These are phyloP conservation scores for Blastocystis sp. DNA, from an alignment of 352 stramenopile species.

Conservation along the genomic window DNA sequence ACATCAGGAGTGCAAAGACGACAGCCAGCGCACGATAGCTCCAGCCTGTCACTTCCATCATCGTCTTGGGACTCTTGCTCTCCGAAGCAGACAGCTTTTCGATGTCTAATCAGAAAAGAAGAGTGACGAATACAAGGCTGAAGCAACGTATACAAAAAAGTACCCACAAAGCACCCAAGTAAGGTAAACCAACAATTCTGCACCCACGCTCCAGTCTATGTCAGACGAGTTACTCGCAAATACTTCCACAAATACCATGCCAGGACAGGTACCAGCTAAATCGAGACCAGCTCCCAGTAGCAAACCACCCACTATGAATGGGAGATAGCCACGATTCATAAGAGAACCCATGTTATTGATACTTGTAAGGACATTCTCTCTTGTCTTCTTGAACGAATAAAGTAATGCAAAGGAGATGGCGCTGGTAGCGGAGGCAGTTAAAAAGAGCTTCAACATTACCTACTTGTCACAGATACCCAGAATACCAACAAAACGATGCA, in stretches of 20 bases:
- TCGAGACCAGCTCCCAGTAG: conserved; percentile 27
- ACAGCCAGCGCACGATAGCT: not conserved
- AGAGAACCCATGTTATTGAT: conserved; percentile 58
- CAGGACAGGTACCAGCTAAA: conserved; percentile 57
- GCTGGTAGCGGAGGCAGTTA: conserved; percentile 60
- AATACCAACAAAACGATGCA: conserved; percentile 29
- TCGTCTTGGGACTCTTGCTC: not conserved
- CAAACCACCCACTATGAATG: conserved; percentile 53
- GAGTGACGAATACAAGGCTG: not conserved
- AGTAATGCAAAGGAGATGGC: conserved; percentile 50
- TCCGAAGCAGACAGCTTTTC: not conserved
- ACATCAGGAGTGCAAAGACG: not conserved
- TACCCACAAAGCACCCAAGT: conserved; percentile 37
- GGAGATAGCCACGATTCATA: conserved; percentile 51
- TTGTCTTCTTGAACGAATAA: conserved; percentile 54
- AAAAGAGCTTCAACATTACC: conserved; percentile 65
- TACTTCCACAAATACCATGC: conserved; percentile 59
- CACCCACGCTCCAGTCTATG: conserved; percentile 14
- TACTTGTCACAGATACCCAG: not conserved
- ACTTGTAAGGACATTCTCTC: conserved; percentile 11
- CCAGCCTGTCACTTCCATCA: conserved; percentile 4
- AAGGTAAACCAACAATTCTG: conserved; percentile 30
- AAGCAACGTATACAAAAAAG: conserved; percentile 16
- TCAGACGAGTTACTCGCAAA: not conserved
- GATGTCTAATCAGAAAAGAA: not conserved